Conservation (phyloP, 345 rosid species). For the Excoecaria cochinchinensis region DNA sequence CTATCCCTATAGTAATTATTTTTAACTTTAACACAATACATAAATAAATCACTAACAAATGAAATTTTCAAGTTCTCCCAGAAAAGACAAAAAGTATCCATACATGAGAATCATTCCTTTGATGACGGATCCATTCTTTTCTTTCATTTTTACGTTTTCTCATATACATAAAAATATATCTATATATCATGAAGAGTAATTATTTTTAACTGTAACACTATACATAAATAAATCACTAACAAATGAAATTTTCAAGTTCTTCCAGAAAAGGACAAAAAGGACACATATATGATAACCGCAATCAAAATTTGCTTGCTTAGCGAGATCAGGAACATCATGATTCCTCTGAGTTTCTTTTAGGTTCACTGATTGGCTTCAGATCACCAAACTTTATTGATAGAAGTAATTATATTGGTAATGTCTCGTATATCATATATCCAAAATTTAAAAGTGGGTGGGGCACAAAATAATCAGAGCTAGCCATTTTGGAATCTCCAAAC, state of each 20-base stretch:
- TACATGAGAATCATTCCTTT: not conserved
- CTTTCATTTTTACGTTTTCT: too few relatives aligned
- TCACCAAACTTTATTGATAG: not conserved
- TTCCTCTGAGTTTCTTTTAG: not conserved
- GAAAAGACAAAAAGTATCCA: not conserved
- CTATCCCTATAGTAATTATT: too few relatives aligned
- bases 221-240: too few relatives aligned
- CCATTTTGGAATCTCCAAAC: not conserved
- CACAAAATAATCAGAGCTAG: not conserved
- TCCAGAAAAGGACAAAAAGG: not conserved
- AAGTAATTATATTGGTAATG: not conserved
- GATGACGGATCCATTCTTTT: too few relatives aligned
- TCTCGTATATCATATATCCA: not conserved
- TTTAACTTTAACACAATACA: too few relatives aligned
- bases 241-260: not conserved
- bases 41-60: too few relatives aligned
- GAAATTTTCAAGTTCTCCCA: not conserved
- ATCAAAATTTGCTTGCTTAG: not conserved
- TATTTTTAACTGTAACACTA: too few relatives aligned
- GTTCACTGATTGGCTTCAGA: conserved; percentile 13
- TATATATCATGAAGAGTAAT: too few relatives aligned
- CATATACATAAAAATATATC: too few relatives aligned
- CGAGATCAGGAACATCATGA: conserved; percentile 4
- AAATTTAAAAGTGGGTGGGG: not conserved
- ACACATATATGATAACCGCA: not conserved